These are phyloP conservation scores for Colletotrichum echinochloae DNA, from an alignment of 2,329 filamentous ascomycete species.

Conservation along the genomic window DNA sequence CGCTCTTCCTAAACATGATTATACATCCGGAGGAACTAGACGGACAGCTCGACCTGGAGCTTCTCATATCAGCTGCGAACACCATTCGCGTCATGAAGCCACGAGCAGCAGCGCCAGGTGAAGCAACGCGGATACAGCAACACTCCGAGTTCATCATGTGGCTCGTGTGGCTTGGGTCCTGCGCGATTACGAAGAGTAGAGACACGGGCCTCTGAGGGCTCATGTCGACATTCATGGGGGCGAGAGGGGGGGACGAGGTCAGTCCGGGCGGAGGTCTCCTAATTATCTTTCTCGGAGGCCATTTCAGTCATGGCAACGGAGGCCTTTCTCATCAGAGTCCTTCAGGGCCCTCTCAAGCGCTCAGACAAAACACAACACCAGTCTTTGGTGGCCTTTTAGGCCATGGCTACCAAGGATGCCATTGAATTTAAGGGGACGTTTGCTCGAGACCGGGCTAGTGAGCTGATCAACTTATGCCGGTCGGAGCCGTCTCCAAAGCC, in stretches of 20 bases:
- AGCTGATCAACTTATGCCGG: background rate
- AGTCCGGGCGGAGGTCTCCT: too few relatives aligned
- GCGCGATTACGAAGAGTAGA: slow-evolving; percentile 5
- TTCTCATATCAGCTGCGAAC: slow-evolving; percentile 19
- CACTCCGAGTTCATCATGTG: slow-evolving; percentile 22
- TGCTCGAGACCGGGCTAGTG: slow-evolving; percentile 3
- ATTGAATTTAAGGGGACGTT: slow-evolving; percentile 26
- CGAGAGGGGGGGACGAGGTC: too few relatives aligned
- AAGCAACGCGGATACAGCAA: background rate
- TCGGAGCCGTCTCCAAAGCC: background rate
- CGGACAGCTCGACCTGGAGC: slow-evolving; percentile 16
- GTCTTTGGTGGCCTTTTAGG: slow-evolving; percentile 26
- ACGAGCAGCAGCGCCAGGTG: background rate
- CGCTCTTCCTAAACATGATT: slow-evolving; percentile 41
- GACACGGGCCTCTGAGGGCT: background rate
- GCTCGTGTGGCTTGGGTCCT: slow-evolving; percentile 19
- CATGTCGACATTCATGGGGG: background rate
- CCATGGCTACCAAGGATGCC: slow-evolving; percentile 12
- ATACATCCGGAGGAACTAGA: slow-evolving; percentile 32
- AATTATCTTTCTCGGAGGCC: too few relatives aligned
- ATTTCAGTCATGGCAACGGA: slow-evolving; percentile 21
- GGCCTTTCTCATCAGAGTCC: background rate
- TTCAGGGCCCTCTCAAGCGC: background rate
- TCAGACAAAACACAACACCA: background rate
- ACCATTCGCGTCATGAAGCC: background rate